A percentile compares a stretch with the other conserved stretches of the same genome.
These are phyloP conservation scores for Leccinum fallax DNA, from an alignment of 1,284 basidiomycete genomes.

Conservation along the genomic window DNA sequence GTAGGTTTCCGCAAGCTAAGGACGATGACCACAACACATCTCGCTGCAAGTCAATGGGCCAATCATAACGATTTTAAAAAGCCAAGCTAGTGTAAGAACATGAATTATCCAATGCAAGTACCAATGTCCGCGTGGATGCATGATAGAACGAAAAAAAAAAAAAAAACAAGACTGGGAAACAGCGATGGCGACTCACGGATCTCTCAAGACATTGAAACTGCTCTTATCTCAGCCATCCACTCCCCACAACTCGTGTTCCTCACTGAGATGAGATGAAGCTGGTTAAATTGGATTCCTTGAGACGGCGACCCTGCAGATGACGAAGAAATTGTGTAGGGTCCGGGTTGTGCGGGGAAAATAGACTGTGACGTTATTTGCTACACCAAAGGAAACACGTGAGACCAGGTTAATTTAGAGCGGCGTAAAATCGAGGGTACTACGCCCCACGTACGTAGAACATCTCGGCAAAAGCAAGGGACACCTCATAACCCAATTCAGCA, in stretches of 20 bases:
- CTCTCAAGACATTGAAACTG: conserved; percentile 20
- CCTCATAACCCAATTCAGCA: conserved; percentile 30
- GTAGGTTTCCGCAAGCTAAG: neutral
- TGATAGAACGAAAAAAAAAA: neutral
- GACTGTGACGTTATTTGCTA: conserved; percentile 24
- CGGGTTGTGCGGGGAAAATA: conserved; percentile 14
- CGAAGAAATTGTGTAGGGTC: conserved; percentile 25
- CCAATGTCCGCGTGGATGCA: neutral
- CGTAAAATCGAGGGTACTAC: neutral
- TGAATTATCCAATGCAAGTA: conserved; percentile 5
- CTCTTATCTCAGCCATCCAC: conserved; percentile 31
- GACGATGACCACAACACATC: conserved; percentile 4
- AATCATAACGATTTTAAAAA: conserved; percentile 5
- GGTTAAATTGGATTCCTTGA: conserved; percentile 26
- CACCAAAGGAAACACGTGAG: conserved; percentile 7
- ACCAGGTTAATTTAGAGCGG: neutral
- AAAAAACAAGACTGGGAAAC: neutral
- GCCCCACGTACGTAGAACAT: conserved; percentile 31
- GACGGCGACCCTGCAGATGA: conserved; percentile 10
- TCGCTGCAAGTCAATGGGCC: neutral
- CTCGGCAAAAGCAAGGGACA: conserved; percentile 34
- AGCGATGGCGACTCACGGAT: conserved; percentile 16
- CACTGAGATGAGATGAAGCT: conserved; percentile 29
- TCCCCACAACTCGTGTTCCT: conserved; percentile 33
- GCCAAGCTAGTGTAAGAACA: neutral